phyloP scores from a whole-genome alignment of 2,329 filamentous ascomycete species.

The Xylaria sp. region DNA sequence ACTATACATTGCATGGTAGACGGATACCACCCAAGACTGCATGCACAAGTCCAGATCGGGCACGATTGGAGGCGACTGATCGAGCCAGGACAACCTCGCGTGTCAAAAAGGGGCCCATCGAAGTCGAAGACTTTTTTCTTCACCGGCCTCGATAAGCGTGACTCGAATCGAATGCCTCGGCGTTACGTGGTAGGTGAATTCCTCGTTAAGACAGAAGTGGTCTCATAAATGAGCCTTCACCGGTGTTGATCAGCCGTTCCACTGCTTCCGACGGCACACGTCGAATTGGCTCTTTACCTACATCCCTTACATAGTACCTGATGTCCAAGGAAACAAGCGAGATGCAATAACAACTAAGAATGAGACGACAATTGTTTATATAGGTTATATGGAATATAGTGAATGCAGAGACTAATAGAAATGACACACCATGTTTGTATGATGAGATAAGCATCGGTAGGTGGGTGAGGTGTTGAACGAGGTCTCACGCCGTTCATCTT shows the following conservation, averaged over 20 bases:
- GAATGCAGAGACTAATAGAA: neutral
- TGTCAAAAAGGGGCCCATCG: neutral
- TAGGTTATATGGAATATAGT: neutral
- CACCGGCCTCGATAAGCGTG: conserved; percentile 14
- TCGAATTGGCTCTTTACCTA: neutral
- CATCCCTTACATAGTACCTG: no score
- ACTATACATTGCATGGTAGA: neutral
- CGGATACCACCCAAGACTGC: neutral
- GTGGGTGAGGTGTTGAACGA: conserved; percentile 9
- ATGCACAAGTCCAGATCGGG: conserved; percentile 29
- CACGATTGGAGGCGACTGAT: conserved; percentile 7
- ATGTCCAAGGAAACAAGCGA: neutral
- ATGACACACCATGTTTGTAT: neutral
- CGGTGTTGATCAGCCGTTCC: neutral
- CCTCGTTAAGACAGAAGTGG: neutral
- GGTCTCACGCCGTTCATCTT: neutral
- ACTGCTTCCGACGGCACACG: neutral
- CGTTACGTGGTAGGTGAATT: neutral
- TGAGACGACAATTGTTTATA: neutral
- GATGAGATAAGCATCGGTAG: neutral
- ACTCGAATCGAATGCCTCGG: neutral
- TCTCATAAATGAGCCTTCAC: conserved; percentile 1
- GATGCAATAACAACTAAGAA: neutral
- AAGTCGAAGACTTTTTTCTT: neutral
- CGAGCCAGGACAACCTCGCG: neutral